Evolutionary conservation across 805 yeast species (phyloP).

Genomic region (Pichia exigua): DNA sequence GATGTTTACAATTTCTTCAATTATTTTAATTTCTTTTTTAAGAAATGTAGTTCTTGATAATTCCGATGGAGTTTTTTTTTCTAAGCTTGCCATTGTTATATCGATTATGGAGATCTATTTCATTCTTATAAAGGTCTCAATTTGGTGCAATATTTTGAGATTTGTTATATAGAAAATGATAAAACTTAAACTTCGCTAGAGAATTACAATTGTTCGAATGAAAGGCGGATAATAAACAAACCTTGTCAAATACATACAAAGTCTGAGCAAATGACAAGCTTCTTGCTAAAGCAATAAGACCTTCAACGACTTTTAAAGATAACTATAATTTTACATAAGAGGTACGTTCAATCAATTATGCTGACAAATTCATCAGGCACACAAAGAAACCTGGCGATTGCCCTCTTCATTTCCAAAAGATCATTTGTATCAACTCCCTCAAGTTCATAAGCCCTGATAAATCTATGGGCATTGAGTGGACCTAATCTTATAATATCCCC

Average conservation of each 20-base stretch:
- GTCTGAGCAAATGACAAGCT: no score
- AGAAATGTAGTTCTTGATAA: slow-evolving; percentile 2
- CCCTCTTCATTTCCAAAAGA: not conserved
- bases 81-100: not conserved
- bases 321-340: no score
- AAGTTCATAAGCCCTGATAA: not conserved
- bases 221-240: no score
- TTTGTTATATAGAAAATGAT: no score
- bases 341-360: not conserved
- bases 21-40: slow-evolving; percentile 16
- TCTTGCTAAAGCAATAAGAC: no score
- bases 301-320: no score
- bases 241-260: no score
- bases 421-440: not conserved
- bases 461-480: not conserved
- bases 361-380: not conserved
- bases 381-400: not conserved
- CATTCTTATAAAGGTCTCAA: no score
- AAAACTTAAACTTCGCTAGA: no score
- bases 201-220: no score
- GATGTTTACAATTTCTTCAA: slow-evolving; percentile 21
- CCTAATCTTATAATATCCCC: not conserved
- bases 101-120: no score
- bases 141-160: no score
- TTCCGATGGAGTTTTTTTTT: not conserved